Percentiles rank a stretch among this genome's conserved stretches.
Conservation (phyloP, 129 eudicot genomes). For the Flaveria trinervia region DNA sequence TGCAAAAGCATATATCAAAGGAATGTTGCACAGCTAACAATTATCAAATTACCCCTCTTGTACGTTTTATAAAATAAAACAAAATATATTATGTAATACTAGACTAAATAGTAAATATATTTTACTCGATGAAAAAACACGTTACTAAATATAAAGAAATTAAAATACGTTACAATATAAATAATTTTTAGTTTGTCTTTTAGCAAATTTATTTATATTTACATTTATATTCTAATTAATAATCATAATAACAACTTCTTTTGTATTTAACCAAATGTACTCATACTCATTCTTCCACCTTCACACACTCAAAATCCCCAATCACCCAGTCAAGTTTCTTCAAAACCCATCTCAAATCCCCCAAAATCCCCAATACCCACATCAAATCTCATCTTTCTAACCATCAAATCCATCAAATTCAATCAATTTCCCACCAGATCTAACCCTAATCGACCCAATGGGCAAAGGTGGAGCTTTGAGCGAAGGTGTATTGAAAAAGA, state of each 20-base stretch:
- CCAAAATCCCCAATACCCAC: slow-evolving; percentile 14
- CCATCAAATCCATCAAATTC: neutral
- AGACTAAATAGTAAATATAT: too few species aligned
- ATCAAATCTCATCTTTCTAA: neutral
- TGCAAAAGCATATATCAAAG: too few species aligned
- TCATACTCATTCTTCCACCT: slow-evolving; percentile 22
- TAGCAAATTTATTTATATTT: neutral
- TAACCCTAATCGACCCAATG: slow-evolving; percentile 20
- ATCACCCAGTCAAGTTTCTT: slow-evolving; percentile 5
- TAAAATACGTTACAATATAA: too few species aligned
- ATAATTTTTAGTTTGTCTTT: too few species aligned
- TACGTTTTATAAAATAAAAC: too few species aligned
- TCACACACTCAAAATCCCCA: slow-evolving; percentile 25
- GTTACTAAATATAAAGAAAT: too few species aligned
- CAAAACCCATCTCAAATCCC: slow-evolving; percentile 19
- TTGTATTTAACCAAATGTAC: slow-evolving; percentile 20
- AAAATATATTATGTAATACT: too few species aligned
- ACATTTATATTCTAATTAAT: neutral
- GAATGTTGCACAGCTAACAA: too few species aligned
- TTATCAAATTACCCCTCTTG: too few species aligned
- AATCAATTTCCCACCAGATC: slow-evolving; percentile 18
- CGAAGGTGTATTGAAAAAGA: slow-evolving; percentile 42
- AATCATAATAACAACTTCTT: neutral
- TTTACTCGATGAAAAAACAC: too few species aligned
- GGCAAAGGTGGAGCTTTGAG: slow-evolving; percentile 39